phyloP scores from a whole-genome alignment of 2,329 filamentous ascomycete genomes.

The Exophiala oligosperma region DNA sequence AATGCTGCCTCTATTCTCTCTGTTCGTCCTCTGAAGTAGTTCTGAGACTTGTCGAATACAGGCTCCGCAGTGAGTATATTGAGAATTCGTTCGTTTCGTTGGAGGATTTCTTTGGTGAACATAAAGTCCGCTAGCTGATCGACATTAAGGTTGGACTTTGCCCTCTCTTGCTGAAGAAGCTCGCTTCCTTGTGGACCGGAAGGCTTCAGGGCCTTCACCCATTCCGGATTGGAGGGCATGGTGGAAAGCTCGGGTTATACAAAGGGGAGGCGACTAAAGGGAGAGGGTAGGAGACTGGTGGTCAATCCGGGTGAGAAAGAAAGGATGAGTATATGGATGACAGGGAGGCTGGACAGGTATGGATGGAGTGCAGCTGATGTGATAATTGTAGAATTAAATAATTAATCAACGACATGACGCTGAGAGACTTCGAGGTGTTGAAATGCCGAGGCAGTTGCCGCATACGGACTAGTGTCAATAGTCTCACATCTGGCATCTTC shows the following conservation, averaged over 20 bases:
- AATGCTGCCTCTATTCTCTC: slow-evolving; percentile 70
- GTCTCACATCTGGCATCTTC: background rate
- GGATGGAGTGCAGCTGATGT: no score
- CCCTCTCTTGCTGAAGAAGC: slow-evolving; percentile 67
- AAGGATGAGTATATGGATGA: background rate
- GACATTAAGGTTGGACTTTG: slow-evolving; percentile 65
- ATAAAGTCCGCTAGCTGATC: slow-evolving; percentile 68
- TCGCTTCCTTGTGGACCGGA: slow-evolving; percentile 68
- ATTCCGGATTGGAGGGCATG: slow-evolving; percentile 53
- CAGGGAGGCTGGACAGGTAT: background rate
- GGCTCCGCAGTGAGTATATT: slow-evolving; percentile 65
- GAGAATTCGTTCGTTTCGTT: slow-evolving; percentile 61
- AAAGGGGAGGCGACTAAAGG: background rate
- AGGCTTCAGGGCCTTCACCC: slow-evolving; percentile 67
- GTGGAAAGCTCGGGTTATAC: slow-evolving; percentile 1
- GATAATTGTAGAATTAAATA: background rate
- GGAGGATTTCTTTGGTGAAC: slow-evolving; percentile 65
- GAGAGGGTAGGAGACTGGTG: background rate
- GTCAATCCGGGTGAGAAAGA: background rate
- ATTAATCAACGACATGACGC: background rate
- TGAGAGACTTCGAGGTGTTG: background rate
- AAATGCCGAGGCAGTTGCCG: slow-evolving; percentile 1
- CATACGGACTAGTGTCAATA: background rate
- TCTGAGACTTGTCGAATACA: slow-evolving; percentile 75
- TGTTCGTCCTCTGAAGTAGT: slow-evolving; percentile 70